phyloP scores from a whole-genome alignment of 768 basidiomycete species.

The Paxillus involutus region DNA sequence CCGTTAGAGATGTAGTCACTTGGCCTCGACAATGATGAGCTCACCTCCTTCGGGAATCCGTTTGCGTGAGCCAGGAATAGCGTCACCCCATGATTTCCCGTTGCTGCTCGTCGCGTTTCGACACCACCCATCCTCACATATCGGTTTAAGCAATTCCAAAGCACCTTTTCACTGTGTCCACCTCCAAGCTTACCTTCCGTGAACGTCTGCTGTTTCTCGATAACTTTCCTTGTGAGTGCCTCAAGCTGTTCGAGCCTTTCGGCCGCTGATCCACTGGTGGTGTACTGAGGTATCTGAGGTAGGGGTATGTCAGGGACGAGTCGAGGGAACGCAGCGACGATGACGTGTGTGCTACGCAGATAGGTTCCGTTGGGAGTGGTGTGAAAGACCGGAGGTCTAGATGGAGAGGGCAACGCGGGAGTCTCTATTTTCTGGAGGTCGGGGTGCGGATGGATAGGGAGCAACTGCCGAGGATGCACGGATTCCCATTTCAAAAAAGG shows the following conservation, averaged over 20 bases:
- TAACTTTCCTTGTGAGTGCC: slow-evolving; percentile 17
- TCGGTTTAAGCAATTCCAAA: slow-evolving; percentile 77
- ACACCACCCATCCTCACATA: slow-evolving; percentile 44
- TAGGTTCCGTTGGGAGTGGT: slow-evolving; percentile 15
- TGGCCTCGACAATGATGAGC: slow-evolving; percentile 10
- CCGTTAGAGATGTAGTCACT: neutral
- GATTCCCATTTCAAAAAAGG: slow-evolving; percentile 16
- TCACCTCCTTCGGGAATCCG: slow-evolving; percentile 84
- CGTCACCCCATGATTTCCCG: slow-evolving; percentile 47
- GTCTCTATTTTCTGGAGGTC: neutral
- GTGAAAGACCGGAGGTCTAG: slow-evolving; percentile 20
- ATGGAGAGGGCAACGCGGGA: slow-evolving; percentile 21
- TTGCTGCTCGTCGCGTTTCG: neutral
- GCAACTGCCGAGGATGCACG: slow-evolving; percentile 22
- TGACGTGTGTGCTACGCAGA: slow-evolving; percentile 27
- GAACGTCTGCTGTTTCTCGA: slow-evolving; percentile 13
- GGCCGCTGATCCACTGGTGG: neutral
- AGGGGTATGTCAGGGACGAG: slow-evolving; percentile 22
- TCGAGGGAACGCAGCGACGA: slow-evolving; percentile 30
- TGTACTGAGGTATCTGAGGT: slow-evolving; percentile 16
- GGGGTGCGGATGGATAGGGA: slow-evolving; percentile 13
- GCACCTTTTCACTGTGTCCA: slow-evolving; percentile 27
- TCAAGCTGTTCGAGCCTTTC: slow-evolving; percentile 12
- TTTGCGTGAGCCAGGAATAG: slow-evolving; percentile 82
- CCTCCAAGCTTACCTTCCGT: slow-evolving; percentile 15